Conservation (phyloP, 2,329 filamentous ascomycete genomes). For the Aspergillus quadricinctus region DNA sequence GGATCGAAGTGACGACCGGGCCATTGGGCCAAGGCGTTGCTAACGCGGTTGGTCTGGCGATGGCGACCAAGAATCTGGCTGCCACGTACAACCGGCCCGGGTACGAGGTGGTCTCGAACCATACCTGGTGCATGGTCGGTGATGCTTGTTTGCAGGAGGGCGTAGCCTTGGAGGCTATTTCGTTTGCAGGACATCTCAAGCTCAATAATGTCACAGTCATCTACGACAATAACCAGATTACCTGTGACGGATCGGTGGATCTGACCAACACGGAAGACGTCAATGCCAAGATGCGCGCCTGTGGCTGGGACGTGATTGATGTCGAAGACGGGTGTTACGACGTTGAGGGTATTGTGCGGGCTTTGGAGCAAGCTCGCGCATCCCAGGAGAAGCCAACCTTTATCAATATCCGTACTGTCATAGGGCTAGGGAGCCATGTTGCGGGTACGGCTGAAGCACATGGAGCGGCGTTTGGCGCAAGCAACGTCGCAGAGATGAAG, state of each 20-base stretch:
- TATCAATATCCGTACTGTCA: conserved; percentile 56
- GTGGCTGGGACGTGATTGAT: conserved; percentile 54
- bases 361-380: conserved; percentile 43
- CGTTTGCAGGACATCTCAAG: too few species aligned
- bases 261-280: too few species aligned
- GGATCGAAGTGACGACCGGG: conserved; percentile 57
- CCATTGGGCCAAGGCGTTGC: conserved; percentile 58
- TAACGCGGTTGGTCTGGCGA: conserved; percentile 57
- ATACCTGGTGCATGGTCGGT: conserved; percentile 55
- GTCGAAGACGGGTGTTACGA: conserved; percentile 52
- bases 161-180: too few species aligned
- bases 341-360: conserved; percentile 45
- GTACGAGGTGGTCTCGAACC: conserved; percentile 48
- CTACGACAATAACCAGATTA: too few species aligned
- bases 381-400: conserved; percentile 51
- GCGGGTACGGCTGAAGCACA: conserved; percentile 51
- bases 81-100: conserved; percentile 51
- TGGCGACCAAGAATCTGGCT: conserved; percentile 54
- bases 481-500: conserved; percentile 56
- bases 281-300: conserved; percentile 51
- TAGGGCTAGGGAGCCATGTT: conserved; percentile 48
- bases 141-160: conserved; percentile 26
- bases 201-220: too few species aligned
- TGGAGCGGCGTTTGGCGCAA: conserved; percentile 53
- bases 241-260: too few species aligned